Conservation (phyloP, 2,329 filamentous ascomycete genomes). For the Orbilia oligospora region DNA sequence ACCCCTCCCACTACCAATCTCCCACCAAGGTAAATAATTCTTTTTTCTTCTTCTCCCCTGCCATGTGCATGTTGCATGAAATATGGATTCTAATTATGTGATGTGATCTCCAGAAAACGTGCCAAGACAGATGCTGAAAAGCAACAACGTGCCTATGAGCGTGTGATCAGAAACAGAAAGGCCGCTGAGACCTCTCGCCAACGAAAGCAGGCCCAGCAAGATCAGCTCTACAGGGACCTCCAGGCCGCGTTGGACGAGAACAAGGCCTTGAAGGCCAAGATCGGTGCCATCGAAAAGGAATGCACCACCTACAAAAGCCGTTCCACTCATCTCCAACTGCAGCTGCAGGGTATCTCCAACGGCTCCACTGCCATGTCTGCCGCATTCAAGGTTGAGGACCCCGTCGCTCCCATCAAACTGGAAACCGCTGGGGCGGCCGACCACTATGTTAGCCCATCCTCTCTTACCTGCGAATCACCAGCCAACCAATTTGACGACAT, state of each 20-base stretch:
- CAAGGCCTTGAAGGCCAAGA: constrained; percentile 44
- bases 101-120: constrained; percentile 77
- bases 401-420: constrained; percentile 35
- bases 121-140: constrained; percentile 99
- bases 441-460: constrained; percentile 44
- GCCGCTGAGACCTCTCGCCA: constrained; percentile 96
- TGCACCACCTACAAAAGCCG: constrained; percentile 43
- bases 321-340: constrained; percentile 42
- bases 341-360: constrained; percentile 44
- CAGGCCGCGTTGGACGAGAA: constrained; percentile 46
- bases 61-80: background rate
- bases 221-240: constrained; percentile 47
- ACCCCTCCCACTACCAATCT: constrained; percentile 96
- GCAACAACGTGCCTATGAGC: constrained; percentile 95
- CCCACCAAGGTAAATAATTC: constrained; percentile 88
- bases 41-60: constrained; percentile 8
- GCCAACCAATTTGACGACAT: constrained; percentile 30
- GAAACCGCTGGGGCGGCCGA: constrained; percentile 25
- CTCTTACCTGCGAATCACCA: constrained; percentile 52
- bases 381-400: constrained; percentile 39
- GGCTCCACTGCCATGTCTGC: constrained; percentile 30
- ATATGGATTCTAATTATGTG: constrained; percentile 64
- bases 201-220: constrained; percentile 74
- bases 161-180: constrained; percentile 93
- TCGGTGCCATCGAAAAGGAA: constrained; percentile 42